phyloP scores from a whole-genome alignment of 2,329 filamentous ascomycete species.

The Phyllachora maydis region DNA sequence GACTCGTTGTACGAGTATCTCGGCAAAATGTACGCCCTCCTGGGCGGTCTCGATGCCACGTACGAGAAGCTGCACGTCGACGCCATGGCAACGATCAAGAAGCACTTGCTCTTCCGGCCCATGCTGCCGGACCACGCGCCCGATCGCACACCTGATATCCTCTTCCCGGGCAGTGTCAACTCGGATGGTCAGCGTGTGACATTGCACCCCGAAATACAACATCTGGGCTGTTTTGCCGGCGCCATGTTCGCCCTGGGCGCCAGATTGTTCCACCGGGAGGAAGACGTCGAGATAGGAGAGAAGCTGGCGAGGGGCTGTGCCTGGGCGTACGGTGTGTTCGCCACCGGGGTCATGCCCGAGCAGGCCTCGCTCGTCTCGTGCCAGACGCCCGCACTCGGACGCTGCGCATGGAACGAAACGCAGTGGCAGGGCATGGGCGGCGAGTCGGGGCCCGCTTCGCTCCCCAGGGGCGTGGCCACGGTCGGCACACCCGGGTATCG shows the following conservation, averaged over 20 bases:
- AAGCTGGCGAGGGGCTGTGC: slow-evolving; percentile 29
- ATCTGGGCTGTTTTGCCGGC: slow-evolving; percentile 19
- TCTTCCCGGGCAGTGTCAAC: slow-evolving; percentile 28
- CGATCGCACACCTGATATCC: slow-evolving; percentile 22
- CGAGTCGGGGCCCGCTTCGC: slow-evolving; percentile 16
- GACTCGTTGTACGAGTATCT: slow-evolving; percentile 38
- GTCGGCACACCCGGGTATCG: slow-evolving; percentile 20
- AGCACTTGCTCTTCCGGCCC: slow-evolving; percentile 47
- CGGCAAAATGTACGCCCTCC: slow-evolving; percentile 35
- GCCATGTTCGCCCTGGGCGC: slow-evolving; percentile 21
- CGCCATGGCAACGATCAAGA: slow-evolving; percentile 38
- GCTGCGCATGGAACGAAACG: slow-evolving; percentile 12
- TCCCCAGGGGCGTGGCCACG: slow-evolving; percentile 42
- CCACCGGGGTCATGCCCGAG: slow-evolving; percentile 33
- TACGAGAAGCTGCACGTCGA: slow-evolving; percentile 45
- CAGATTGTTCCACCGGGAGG: slow-evolving; percentile 12
- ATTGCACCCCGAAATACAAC: slow-evolving; percentile 15
- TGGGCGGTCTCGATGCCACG: slow-evolving; percentile 41
- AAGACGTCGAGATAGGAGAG: slow-evolving; percentile 21
- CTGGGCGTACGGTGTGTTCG: slow-evolving; percentile 29
- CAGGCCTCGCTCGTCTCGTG: slow-evolving; percentile 15
- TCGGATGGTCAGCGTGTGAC: slow-evolving; percentile 9
- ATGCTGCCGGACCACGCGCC: slow-evolving; percentile 27
- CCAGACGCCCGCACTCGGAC: slow-evolving; percentile 11
- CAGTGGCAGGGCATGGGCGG: slow-evolving; percentile 9